Conservation (phyloP, 352 stramenopile species). For the Hyaloperonospora brassicae region DNA sequence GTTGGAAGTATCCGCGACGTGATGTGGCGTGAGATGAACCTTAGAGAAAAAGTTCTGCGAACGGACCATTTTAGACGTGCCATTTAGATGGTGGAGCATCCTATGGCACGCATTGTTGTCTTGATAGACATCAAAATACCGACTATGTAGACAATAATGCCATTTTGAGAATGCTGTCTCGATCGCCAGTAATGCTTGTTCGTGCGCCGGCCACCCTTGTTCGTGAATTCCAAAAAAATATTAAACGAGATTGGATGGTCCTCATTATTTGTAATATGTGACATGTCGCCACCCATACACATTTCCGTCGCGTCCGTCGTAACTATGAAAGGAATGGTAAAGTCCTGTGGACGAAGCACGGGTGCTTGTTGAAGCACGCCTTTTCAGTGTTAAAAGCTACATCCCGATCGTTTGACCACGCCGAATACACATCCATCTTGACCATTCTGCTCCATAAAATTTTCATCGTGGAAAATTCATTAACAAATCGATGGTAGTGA, state of each 20-base stretch:
- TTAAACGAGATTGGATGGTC: conserved; percentile 26
- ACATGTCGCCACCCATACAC: conserved; percentile 8
- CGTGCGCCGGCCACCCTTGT: neutral
- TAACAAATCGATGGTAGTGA: conserved; percentile 29
- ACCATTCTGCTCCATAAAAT: conserved; percentile 9
- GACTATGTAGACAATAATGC: too few species aligned
- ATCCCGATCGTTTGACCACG: conserved; percentile 8
- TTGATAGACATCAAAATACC: too few species aligned
- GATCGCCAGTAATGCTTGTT: neutral
- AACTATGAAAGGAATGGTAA: conserved; percentile 9
- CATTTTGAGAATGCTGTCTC: too few species aligned
- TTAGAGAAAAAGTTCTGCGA: too few species aligned
- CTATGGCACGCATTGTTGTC: too few species aligned
- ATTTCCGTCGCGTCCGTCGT: conserved; percentile 2
- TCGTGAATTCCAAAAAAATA: conserved; percentile 4
- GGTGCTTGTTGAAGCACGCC: conserved; percentile 2
- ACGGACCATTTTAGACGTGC: too few species aligned
- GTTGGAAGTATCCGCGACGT: too few species aligned
- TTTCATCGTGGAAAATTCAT: conserved; percentile 12
- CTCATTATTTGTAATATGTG: conserved; percentile 1
- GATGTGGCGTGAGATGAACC: too few species aligned
- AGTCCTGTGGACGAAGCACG: conserved; percentile 18
- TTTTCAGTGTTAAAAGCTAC: conserved; percentile 19
- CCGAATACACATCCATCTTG: conserved; percentile 19
- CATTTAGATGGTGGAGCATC: too few species aligned